Base-by-base conservation (phyloP, 495 filamentous ascomycete species). In the Aeminium ludgeri region DNA sequence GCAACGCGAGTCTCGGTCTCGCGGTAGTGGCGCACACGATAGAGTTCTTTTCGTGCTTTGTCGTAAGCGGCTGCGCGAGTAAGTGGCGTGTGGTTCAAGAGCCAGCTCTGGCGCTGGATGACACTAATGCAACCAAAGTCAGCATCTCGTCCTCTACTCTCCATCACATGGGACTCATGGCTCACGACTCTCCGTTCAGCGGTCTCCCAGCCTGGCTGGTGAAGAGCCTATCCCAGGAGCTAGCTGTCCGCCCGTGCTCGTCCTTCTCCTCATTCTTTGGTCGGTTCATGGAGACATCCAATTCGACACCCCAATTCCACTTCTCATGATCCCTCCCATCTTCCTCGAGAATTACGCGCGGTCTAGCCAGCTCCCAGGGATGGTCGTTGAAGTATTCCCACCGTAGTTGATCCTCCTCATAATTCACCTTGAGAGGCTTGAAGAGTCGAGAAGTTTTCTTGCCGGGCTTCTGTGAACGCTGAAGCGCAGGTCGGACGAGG, bases 361-460 rank as follows among this genome's bases (percentile, higher is more conserved):
- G 89, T 48, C 89, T 70, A 20, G 91, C 89, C 53, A 97, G 66
- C 58, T 97, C 89, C 89, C 89, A 97, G 3, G 89, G 89, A 61
- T 97, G 89, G 59, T 97, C 86, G 45, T 66, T 68, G 64, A 79
- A 96, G 65, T 96, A 97, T 20, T 78, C 64, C 41, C 54, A 64
- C 36, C 89, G 77, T 50, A 96, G 64, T 46, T 66, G 60, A 58
- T 97, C 91, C 59, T 97, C 89, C 34, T 84, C 81, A 58, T 86
- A 91, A 39, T 66, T 66, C 38, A 97, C 74, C 41, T 65, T 55
- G 37, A 84, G 71, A 4, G 89, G 89, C 51, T 76, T 69, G 63
- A 84, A 96, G 51, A 92, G 56, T 41, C 76, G 70, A 55, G 76
- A 83, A 6, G 34, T 10, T 31, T 40, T 48, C 30, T 50, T 46